Evolutionary conservation across 371 early-diverging fungal genomes (phyloP).

Genomic region (Blakeslea trispora): DNA sequence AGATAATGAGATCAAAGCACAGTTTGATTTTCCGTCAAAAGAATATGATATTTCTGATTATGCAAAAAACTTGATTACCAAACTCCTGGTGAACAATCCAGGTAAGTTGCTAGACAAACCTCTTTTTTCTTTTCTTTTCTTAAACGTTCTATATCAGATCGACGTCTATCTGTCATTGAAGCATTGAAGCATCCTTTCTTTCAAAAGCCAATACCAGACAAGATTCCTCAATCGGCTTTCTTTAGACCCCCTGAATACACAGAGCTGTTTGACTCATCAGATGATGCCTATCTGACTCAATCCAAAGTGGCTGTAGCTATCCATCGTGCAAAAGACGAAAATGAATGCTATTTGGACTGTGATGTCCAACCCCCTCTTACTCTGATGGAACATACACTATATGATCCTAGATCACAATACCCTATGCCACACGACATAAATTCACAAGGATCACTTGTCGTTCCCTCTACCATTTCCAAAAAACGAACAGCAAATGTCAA

Average conservation of each 20-base stretch:
- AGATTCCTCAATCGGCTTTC: conserved; percentile 14
- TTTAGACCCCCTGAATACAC: conserved; percentile 3
- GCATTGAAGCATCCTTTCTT: conserved; percentile 25
- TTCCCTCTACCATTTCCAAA: neutral
- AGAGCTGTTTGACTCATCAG: conserved; percentile 6
- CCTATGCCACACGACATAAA: conserved; percentile 2
- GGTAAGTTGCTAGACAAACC: conserved; percentile 33
- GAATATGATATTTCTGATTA: conserved; percentile 61
- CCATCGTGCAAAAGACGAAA: conserved; percentile 3
- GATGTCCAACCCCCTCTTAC: conserved; percentile 13
- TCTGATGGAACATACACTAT: conserved; percentile 6
- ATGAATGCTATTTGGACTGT: conserved; percentile 6
- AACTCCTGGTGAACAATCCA: conserved; percentile 82
- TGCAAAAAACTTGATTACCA: conserved; percentile 77
- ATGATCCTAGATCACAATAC: conserved; percentile 20
- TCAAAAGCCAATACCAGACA: conserved; percentile 12
- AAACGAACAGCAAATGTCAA: too few species aligned
- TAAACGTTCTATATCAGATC: conserved; percentile 14
- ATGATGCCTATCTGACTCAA: neutral
- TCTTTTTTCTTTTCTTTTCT: too few species aligned
- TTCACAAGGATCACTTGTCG: neutral
- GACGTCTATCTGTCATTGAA: conserved; percentile 15
- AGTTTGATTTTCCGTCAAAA: conserved; percentile 10
- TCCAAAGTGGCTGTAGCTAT: conserved; percentile 16
- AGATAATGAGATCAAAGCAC: conserved; percentile 2